These are phyloP conservation scores for Bruguiera sexangula DNA, from an alignment of 345 rosid genomes.

Conservation along the genomic window DNA sequence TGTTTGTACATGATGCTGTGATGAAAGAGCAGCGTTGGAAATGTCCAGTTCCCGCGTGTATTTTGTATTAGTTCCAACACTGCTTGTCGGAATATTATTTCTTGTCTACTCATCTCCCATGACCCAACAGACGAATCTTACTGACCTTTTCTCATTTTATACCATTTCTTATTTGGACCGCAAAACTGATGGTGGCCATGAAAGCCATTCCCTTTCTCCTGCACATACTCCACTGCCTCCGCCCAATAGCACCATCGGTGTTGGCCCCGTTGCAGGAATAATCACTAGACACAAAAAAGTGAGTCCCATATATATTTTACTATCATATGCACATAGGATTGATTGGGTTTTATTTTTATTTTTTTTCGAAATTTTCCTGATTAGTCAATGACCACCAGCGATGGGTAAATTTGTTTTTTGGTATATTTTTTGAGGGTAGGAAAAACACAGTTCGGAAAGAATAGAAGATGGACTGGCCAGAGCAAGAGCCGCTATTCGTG, in stretches of 20 bases:
- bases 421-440: slow-evolving; percentile 1
- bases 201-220: neutral
- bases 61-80: neutral
- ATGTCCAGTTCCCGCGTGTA: neutral
- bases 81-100: neutral
- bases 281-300: neutral
- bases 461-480: slow-evolving; percentile 30
- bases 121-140: neutral
- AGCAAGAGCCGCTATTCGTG: slow-evolving; percentile 31
- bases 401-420: too few relatives aligned
- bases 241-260: neutral
- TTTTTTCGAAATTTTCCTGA: neutral
- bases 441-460: slow-evolving; percentile 17
- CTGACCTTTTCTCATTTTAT: neutral
- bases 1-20: too few relatives aligned
- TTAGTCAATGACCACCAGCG: neutral
- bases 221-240: neutral
- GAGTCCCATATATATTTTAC: neutral
- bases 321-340: neutral
- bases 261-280: neutral
- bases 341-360: too few relatives aligned
- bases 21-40: too few relatives aligned
- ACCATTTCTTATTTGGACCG: too few relatives aligned
- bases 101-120: neutral
- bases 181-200: neutral